These are phyloP conservation scores for Pseudonectria foliicola DNA, from an alignment of 2,329 filamentous ascomycete genomes.

Conservation along the genomic window DNA sequence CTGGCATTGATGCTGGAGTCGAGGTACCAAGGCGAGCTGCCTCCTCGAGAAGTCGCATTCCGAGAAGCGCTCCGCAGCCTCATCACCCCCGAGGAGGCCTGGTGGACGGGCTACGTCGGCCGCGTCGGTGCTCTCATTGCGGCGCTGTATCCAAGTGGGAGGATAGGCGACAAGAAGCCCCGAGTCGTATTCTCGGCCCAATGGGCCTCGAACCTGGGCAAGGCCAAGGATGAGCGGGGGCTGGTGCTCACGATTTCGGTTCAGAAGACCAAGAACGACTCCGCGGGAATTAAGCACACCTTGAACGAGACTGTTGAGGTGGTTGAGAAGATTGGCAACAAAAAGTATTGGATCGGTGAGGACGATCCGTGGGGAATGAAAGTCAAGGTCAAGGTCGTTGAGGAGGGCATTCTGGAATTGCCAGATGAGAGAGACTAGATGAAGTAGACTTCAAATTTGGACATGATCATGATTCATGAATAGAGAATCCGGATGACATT, in stretches of 20 bases:
- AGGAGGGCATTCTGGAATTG: constrained; percentile 23
- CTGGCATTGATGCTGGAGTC: constrained; percentile 58
- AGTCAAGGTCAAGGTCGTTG: constrained; percentile 27
- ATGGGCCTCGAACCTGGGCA: constrained; percentile 35
- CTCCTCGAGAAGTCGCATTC: constrained; percentile 49
- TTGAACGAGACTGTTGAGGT: constrained; percentile 32
- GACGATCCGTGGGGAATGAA: constrained; percentile 32
- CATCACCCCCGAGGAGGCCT: constrained; percentile 46
- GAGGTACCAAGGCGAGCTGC: constrained; percentile 55
- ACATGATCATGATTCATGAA: too few relatives aligned
- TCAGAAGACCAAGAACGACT: constrained; percentile 29
- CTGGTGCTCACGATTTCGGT: constrained; percentile 38
- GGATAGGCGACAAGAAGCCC: constrained; percentile 31
- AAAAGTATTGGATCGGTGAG: constrained; percentile 44
- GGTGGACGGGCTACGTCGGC: constrained; percentile 61
- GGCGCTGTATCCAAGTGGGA: constrained; percentile 54
- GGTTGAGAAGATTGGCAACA: constrained; percentile 52
- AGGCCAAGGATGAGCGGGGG: constrained; percentile 30
- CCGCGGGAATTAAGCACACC: constrained; percentile 32
- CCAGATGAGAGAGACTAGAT: too few relatives aligned
- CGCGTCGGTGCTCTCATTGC: constrained; percentile 51
- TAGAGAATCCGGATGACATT: too few relatives aligned
- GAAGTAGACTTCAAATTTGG: too few relatives aligned
- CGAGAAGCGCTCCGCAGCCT: constrained; percentile 45
- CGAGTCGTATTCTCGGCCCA: constrained; percentile 33